Conservation (phyloP, 2,329 filamentous ascomycete species). For the Rugonectria rugulosa region DNA sequence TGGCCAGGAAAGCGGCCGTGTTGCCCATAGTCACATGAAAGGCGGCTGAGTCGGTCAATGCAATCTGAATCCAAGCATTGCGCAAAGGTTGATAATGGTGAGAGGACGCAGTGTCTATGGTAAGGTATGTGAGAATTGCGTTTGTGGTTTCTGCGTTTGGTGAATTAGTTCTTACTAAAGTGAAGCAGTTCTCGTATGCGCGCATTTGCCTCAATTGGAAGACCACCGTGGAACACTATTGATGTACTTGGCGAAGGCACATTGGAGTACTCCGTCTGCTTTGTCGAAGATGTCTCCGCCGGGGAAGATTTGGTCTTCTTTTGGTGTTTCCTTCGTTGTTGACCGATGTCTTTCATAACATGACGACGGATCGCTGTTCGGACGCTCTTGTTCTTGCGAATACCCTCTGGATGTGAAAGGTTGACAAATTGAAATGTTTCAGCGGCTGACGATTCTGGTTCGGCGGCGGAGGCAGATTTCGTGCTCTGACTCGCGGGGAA, state of each 20-base stretch:
- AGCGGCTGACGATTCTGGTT: no score
- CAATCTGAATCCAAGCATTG: background rate
- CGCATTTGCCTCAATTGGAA: background rate
- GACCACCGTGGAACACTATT: background rate
- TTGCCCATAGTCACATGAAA: constrained; percentile 3
- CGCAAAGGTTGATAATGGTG: background rate
- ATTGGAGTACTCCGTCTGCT: background rate
- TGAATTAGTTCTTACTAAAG: background rate
- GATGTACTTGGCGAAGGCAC: background rate
- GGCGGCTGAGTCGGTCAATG: background rate
- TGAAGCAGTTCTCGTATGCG: constrained; percentile 1
- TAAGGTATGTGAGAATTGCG: background rate
- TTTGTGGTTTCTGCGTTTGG: background rate
- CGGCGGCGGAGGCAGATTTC: no score
- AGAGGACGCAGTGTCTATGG: background rate
- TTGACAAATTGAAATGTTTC: background rate
- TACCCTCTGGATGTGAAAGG: background rate
- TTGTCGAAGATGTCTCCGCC: background rate
- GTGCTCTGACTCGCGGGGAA: no score
- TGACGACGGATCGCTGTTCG: constrained; percentile 1
- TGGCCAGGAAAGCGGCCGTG: background rate
- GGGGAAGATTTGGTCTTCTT: background rate
- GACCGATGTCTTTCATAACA: constrained; percentile 8
- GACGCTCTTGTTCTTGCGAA: background rate
- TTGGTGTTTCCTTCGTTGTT: background rate